phyloP scores from a whole-genome alignment of 1,139 yeast genomes.

The Yamadazyma siamensis region DNA sequence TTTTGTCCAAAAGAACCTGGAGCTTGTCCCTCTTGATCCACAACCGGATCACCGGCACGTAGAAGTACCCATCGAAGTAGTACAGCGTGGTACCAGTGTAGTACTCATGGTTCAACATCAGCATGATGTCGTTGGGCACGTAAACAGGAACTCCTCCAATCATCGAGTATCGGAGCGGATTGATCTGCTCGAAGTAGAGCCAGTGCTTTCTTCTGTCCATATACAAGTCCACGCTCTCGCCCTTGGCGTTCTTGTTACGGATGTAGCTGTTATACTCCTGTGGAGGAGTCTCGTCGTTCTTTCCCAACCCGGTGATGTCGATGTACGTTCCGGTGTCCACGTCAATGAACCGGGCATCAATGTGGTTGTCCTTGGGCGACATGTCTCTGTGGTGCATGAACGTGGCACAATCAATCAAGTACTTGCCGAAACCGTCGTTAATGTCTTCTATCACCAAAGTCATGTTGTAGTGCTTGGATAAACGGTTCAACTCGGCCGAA shows the following conservation, averaged over 20 bases:
- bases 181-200: conserved; percentile 28
- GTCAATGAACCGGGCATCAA: conserved; percentile 39
- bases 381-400: conserved; percentile 29
- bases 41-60: conserved; percentile 28
- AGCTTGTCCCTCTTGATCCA: conserved; percentile 28
- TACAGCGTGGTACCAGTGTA: conserved; percentile 19
- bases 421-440: conserved; percentile 31
- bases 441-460: conserved; percentile 31
- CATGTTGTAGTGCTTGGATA: conserved; percentile 34
- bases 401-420: conserved; percentile 31
- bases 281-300: conserved; percentile 30
- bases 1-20: conserved; percentile 13
- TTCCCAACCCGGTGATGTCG: conserved; percentile 35
- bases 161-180: conserved; percentile 30
- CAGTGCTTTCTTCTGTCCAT: conserved; percentile 39
- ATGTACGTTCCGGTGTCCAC: conserved; percentile 36
- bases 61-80: conserved; percentile 26
- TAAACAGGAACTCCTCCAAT: conserved; percentile 36
- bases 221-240: conserved; percentile 25
- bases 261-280: conserved; percentile 23
- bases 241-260: conserved; percentile 17
- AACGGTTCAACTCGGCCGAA: conserved; percentile 26
- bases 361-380: conserved; percentile 30
- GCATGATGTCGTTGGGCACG: conserved; percentile 33
- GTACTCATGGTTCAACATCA: conserved; percentile 31